Evolutionary conservation across 2,329 filamentous ascomycete species (phyloP), one percentile per base, ranked within the genome.

Genomic region (Amylocarpus encephaloides): DNA sequence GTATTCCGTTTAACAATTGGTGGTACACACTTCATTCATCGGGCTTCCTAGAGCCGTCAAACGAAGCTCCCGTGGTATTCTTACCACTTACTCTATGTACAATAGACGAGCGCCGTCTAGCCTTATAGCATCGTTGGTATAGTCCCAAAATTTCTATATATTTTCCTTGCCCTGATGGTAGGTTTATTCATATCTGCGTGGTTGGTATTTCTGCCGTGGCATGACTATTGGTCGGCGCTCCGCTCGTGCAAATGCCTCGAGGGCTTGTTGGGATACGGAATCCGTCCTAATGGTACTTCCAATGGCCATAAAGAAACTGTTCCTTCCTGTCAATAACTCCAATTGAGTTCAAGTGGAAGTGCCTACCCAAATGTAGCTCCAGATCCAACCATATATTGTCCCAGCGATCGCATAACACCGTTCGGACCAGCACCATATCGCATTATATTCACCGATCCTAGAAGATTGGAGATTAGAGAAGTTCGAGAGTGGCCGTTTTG

Each of bases 221-320:
- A 80, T 75, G 56, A 95, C 81, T 63, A 92, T 82, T 19, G 91
- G 88, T 56, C 81, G 79, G 62, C 85, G 77, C 60, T 85, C 82
- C 45, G 87, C 83, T 67, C 81, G 80, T 60, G 82, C 79, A 72
- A 92, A 95, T 51, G 87, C 81, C 66, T 90, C 80, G 59, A 82
- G 77, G 52, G 85, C 75, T 62, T 87, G 83, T 34, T 86, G 83
- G 39, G 88, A 88, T 58, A 88, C 54, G 6, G 62, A 83, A 62
- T 98, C 93, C 53, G 89, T 91, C 66, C 93, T 86, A 64, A 98
- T 96, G 40, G 95, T 91, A 62, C 89, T 95, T 61, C 93, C 93
- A 62, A 98, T 95, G 51, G 88, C 92, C 93, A 98, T 98, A 78
- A 98, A 98, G 74, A 97, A 96, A 19, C 80, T 84, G 9, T 3